Conservation (phyloP, 345 rosid genomes). For the Aquilaria yunnanensis region DNA sequence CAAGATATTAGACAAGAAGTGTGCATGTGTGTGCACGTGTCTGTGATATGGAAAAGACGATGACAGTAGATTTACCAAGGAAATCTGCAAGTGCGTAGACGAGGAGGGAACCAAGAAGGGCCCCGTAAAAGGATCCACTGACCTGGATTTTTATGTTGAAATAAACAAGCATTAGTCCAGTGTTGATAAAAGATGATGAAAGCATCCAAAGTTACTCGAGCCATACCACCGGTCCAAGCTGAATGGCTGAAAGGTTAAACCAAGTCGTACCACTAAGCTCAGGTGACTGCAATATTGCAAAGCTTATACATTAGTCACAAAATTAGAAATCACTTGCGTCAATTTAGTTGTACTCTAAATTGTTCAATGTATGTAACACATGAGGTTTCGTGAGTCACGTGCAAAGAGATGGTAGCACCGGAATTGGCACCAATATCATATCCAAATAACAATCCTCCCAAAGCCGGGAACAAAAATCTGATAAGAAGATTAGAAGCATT, state of each 20-base stretch:
- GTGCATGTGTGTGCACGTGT: not conserved
- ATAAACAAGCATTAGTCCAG: constrained; percentile 4
- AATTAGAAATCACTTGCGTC: not conserved
- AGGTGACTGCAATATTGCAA: constrained; percentile 43
- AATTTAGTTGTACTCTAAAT: not conserved
- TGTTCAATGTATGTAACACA: not conserved
- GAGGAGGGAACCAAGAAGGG: constrained; percentile 81
- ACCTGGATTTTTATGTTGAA: constrained; percentile 47
- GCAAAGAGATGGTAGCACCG: constrained; percentile 83
- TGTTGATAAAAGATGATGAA: constrained; percentile 1
- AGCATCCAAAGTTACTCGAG: constrained; percentile 9
- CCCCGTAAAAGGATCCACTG: constrained; percentile 96
- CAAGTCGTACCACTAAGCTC: constrained; percentile 86
- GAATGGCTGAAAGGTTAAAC: constrained; percentile 81
- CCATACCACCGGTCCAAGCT: constrained; percentile 95
- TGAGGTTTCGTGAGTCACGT: constrained; percentile 30
- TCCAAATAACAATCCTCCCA: constrained; percentile 87
- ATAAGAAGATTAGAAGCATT: constrained; percentile 13
- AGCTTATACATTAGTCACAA: not conserved
- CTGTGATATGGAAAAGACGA: constrained; percentile 3
- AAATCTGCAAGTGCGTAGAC: constrained; percentile 87
- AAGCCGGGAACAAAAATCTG: constrained; percentile 90
- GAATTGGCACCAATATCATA: constrained; percentile 98
- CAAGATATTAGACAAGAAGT: constrained; percentile 11
- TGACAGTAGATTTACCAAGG: constrained; percentile 48